phyloP scores from a whole-genome alignment of 441 rosid genomes.

The Bocquillonia castaneifolia region DNA sequence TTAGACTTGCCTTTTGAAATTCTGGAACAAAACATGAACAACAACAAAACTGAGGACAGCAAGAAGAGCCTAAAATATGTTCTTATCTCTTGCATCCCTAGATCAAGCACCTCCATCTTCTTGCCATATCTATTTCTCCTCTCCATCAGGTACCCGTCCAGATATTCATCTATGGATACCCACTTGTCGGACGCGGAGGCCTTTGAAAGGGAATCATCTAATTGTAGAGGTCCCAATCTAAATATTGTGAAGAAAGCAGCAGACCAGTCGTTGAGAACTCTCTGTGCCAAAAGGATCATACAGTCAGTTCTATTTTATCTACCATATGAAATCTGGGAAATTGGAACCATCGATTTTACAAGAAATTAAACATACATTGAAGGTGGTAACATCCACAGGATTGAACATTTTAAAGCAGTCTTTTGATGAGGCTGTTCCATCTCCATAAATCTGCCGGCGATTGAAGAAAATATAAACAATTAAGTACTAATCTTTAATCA shows the following conservation, averaged over 20 bases:
- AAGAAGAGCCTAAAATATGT: conserved; percentile 95
- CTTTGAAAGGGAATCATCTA: conserved; percentile 40
- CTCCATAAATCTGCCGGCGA: conserved; percentile 75
- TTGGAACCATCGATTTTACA: background rate
- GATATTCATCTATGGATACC: conserved; percentile 92
- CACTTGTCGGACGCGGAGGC: conserved; percentile 39
- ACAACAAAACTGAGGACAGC: conserved; percentile 68
- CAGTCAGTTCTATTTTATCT: background rate
- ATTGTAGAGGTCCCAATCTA: conserved; percentile 51
- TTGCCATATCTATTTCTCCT: conserved; percentile 80
- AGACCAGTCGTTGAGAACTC: conserved; percentile 92
- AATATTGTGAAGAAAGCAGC: conserved; percentile 78
- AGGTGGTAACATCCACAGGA: conserved; percentile 67
- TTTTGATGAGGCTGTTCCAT: conserved; percentile 46
- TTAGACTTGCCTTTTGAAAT: conserved; percentile 69
- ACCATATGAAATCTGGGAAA: background rate
- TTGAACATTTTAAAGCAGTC: conserved; percentile 98
- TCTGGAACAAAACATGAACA: conserved; percentile 96
- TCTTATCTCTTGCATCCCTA: conserved; percentile 96
- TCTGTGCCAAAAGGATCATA: conserved; percentile 43
- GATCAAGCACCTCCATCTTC: conserved; percentile 82
- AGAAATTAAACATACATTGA: conserved; percentile 46
- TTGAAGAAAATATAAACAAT: conserved; percentile 6
- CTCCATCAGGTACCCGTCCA: conserved; percentile 86
- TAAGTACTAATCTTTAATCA: conserved; percentile 14